Evolutionary conservation across 495 filamentous ascomycete species (phyloP), one percentile per base, ranked within the genome.

Genomic region (Penicillium crystallinum): DNA sequence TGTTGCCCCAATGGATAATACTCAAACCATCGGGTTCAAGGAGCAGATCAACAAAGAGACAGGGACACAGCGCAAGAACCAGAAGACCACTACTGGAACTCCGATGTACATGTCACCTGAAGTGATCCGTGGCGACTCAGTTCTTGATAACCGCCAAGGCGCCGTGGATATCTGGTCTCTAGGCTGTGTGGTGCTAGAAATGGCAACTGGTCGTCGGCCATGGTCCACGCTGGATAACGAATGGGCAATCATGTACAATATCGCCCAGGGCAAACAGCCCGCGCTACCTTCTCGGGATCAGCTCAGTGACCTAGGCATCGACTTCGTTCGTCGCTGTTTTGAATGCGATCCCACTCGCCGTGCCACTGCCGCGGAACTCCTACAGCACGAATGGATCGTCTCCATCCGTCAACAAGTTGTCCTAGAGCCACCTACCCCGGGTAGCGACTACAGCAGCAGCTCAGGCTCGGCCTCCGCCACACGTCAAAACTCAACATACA

Each of bases 21-120:
- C 79, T 35, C 72, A 68, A 52, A 80, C 49, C 49, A 49, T 62
- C 53, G 68, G 65, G 10, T 52, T 60, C 19, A 48, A 42, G 37
- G 37, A 34, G 12, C 8, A 12, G 19, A 29, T 8, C 19, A 29
- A 39, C 54, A 22, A 65, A 68, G 42, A 49, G 57, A 15, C 57
- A 59, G 19, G 27, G 2, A 61, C 63, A 34, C 62, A 69, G 21
- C 48, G 43, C 36, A 88, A 89, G 57, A 76, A 88, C 54, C 89
- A 95, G 65, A 89, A 89, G 65, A 90, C 88, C 35, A 97, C 96
- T 86, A 95, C 90, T 8, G 93, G 93, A 54, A 98, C 93, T 31
- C 93, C 93, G 21, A 98, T 98, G 93, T 98, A 98, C 76, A 98
- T 98, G 93, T 97, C 95, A 14, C 93, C 93, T 19, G 93, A 98